Evolutionary conservation across 1,284 basidiomycete species (phyloP), one percentile per base, ranked within the genome.

Genomic region (Apiotrichum domesticum): DNA sequence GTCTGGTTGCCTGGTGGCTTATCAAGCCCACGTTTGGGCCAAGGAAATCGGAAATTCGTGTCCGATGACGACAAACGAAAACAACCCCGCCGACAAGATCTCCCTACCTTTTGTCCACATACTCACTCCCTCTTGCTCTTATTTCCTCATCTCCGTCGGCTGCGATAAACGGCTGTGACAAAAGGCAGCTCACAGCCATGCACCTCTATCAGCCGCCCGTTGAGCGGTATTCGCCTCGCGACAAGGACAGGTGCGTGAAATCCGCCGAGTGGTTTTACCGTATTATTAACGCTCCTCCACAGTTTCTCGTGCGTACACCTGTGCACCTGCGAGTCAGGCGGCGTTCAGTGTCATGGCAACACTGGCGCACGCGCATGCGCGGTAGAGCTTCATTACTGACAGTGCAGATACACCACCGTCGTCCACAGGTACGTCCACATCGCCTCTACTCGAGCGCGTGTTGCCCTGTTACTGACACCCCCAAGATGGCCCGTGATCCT

Each of bases 401-500:
- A 37, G 13, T 4, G 3, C 43, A 75, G 75, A 44, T 75, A 76
- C 54, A 66, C 62, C 0, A 76, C 75, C 2, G 66, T 77, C 1
- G 64, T 71, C 34, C 71, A 71, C 50, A 34, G 72, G 71, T 70
- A 57, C 8, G 52, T 29, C 29, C 29, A 29, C 29, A 29, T 29
- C 29, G 29, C 29, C 3, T 29, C 29, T 29, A 29, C 29, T 29
- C 29, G 29, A 29, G 29, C 29, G 29, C 29, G 29, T 29, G 29
- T 29, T 29, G 29, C 29, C 29, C 29, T 29, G n/a, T 3, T 34
- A 79, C 52, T 80, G 81, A 72, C 81, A 35, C 8, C 1, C n/a
- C 1, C n/a, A 45, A 70, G 72, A 56, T 98, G 95, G 95, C 95
- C 95, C 1, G 81, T 88, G 35, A 97, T 95, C 64, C 79, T 93